Percentiles rank a stretch among this genome's conserved stretches.
Evolutionary conservation across 257 asterid genomes (phyloP).

Genomic region (Prunella vulgaris): DNA sequence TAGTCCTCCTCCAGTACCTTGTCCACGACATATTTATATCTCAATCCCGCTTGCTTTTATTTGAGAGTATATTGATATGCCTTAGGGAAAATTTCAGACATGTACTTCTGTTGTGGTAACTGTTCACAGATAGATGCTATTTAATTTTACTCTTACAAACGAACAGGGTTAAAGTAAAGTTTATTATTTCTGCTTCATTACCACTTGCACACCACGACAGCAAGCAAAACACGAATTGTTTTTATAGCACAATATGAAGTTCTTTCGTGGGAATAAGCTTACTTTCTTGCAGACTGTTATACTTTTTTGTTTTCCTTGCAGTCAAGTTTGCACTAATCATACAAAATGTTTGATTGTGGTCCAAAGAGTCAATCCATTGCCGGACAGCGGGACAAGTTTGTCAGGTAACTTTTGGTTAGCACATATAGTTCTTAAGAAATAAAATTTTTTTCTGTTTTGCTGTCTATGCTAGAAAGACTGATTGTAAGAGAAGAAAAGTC

Average conservation of each 20-base stretch:
- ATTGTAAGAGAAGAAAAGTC: slow-evolving; percentile 1
- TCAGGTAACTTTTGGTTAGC: slow-evolving; percentile 49
- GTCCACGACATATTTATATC: background rate
- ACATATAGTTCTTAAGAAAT: background rate
- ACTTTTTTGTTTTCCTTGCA: slow-evolving; percentile 34
- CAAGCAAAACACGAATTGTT: background rate
- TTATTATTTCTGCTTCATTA: background rate
- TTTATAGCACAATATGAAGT: background rate
- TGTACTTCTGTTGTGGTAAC: background rate
- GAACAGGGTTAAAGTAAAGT: background rate
- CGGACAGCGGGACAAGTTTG: slow-evolving; percentile 84
- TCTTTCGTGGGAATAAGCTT: background rate
- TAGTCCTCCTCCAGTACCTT: background rate
- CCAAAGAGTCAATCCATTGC: slow-evolving; percentile 61
- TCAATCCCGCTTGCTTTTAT: slow-evolving; percentile 14
- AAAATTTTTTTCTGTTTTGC: background rate
- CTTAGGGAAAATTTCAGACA: background rate
- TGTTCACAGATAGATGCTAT: background rate
- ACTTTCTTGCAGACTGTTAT: background rate
- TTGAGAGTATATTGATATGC: slow-evolving; percentile 7
- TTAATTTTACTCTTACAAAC: background rate
- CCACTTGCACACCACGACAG: too few species aligned
- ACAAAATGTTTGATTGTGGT: slow-evolving; percentile 73
- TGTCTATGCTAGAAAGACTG: slow-evolving; percentile 17
- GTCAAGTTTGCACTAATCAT: slow-evolving; percentile 31